Percentiles rank a stretch among this genome's conserved stretches.
Evolutionary conservation across 352 stramenopile genomes (phyloP).

Genomic region (Phytophthora fragariaefolia): DNA sequence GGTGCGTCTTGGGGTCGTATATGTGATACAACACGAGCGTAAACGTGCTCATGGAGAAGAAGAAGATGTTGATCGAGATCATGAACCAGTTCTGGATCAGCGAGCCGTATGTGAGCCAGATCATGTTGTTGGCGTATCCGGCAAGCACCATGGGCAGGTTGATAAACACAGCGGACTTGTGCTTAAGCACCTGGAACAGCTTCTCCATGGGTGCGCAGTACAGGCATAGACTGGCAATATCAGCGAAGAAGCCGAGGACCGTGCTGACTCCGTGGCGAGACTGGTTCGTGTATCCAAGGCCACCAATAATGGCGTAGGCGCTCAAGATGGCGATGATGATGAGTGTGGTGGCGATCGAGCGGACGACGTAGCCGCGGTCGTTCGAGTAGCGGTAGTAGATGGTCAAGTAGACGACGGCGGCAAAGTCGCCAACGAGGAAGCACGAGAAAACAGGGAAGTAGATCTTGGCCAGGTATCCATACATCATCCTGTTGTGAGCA

Average conservation of each 20-base stretch:
- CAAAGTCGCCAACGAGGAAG: slow-evolving; percentile 38
- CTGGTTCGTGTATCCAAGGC: slow-evolving; percentile 36
- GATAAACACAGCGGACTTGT: slow-evolving; percentile 59
- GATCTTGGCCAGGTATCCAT: slow-evolving; percentile 43
- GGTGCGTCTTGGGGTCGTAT: slow-evolving; percentile 42
- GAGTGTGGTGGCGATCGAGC: slow-evolving; percentile 15
- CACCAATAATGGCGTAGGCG: slow-evolving; percentile 47
- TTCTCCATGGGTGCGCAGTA: slow-evolving; percentile 56
- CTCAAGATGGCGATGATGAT: slow-evolving; percentile 39
- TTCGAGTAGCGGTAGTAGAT: slow-evolving; percentile 45
- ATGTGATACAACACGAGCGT: slow-evolving; percentile 34
- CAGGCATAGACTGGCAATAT: slow-evolving; percentile 47
- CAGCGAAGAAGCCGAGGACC: slow-evolving; percentile 46
- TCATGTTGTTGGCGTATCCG: slow-evolving; percentile 51
- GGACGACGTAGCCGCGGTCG: slow-evolving; percentile 31
- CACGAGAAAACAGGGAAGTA: slow-evolving; percentile 50
- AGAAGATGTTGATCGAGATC: slow-evolving; percentile 41
- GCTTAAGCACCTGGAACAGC: slow-evolving; percentile 45
- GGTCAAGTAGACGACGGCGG: slow-evolving; percentile 33
- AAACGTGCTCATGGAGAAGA: slow-evolving; percentile 36
- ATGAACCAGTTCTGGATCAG: slow-evolving; percentile 49
- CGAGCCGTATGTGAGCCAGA: slow-evolving; percentile 55
- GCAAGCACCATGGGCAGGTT: slow-evolving; percentile 51
- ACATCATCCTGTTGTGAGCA: slow-evolving; percentile 37
- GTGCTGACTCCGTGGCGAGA: slow-evolving; percentile 38